Base-by-base conservation (phyloP, 1,284 basidiomycete genomes). In the Heterobasidion irregulare region DNA sequence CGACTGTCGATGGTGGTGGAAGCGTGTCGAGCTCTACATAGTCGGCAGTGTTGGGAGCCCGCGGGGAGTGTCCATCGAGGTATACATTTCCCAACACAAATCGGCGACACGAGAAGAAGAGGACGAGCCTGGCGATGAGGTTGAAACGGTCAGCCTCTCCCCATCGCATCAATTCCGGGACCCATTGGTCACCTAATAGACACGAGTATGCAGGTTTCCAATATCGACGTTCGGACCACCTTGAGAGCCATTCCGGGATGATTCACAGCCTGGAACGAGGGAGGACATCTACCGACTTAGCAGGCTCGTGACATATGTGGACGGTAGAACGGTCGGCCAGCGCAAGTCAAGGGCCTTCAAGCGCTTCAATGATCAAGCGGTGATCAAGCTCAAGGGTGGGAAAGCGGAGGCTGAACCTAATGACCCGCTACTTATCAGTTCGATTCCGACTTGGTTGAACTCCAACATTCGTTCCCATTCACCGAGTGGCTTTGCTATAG, bases 1-100 rank as follows among this genome's bases (percentile, higher is more conserved):
- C 53, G 52, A 70, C 68, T 2, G 65, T 50, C 4, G 67, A 62
- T 6, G 80, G 75, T 15, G 71, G 66, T 0, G 80, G 82, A 0
- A 81, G 70, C 2, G 69, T 60, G 12, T 74, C 73, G 9, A 79
- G 66, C 58, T 78, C 74, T 9, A 74, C 61, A 13, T 64, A 64
- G 6, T 63, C 62, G 38, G 63, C 65, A 45, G n/a, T n/a, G 4
- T 43, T 13, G 12, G 51, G 33, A 8, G 8, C 16, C 13, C 33
- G 13, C 35, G 35, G 19, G 10, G 36, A 8, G 26, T 6, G n/a
- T 19, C 46, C 46, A 10, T 47, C 46, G 18, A n/a, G 46, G 41
- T 52, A 44, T n/a, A 52, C 19, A 32, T n/a, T 52, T 10, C 51
- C 51, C 5, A 52, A 38, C 16, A 52, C 38, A 8, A 52, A 44